Percentiles rank a stretch among this genome's conserved stretches.
phyloP scores from a whole-genome alignment of 83 land plant genomes.

The Thuja plicata region DNA sequence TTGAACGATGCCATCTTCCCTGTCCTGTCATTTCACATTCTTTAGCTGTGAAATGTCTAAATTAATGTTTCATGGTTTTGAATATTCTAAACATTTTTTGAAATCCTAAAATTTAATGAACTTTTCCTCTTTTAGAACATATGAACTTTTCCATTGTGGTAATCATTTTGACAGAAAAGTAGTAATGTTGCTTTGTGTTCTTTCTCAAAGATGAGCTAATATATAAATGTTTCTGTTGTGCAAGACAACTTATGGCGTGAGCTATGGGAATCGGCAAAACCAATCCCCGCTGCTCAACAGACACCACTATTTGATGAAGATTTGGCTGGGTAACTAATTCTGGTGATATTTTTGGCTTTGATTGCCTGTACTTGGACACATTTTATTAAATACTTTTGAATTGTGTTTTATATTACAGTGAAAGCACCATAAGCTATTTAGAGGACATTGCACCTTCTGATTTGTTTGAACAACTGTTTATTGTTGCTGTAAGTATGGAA shows the following conservation, averaged over 20 bases:
- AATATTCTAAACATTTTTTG: neutral
- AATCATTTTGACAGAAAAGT: neutral
- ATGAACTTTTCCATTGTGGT: neutral
- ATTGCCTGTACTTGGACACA: neutral
- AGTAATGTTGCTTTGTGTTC: neutral
- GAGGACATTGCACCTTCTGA: conserved; percentile 75
- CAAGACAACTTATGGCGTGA: conserved; percentile 97
- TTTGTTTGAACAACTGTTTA: conserved; percentile 85
- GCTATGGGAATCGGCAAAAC: conserved; percentile 89
- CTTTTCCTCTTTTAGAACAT: neutral
- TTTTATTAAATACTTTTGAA: neutral
- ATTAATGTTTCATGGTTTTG: neutral
- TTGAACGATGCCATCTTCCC: neutral
- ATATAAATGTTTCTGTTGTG: neutral
- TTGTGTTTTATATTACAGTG: conserved; percentile 49
- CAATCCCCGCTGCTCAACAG: conserved; percentile 91
- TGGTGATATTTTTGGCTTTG: neutral
- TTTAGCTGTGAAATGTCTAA: neutral
- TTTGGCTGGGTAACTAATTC: conserved; percentile 79
- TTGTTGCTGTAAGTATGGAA: conserved; percentile 37
- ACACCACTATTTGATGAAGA: conserved; percentile 96
- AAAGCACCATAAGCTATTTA: conserved; percentile 62
- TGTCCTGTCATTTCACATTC: neutral
- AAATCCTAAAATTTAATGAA: neutral
- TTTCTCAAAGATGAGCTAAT: conserved; percentile 11